Evolutionary conservation across 1,139 yeast species (phyloP).

Genomic region (Candida sp.): DNA sequence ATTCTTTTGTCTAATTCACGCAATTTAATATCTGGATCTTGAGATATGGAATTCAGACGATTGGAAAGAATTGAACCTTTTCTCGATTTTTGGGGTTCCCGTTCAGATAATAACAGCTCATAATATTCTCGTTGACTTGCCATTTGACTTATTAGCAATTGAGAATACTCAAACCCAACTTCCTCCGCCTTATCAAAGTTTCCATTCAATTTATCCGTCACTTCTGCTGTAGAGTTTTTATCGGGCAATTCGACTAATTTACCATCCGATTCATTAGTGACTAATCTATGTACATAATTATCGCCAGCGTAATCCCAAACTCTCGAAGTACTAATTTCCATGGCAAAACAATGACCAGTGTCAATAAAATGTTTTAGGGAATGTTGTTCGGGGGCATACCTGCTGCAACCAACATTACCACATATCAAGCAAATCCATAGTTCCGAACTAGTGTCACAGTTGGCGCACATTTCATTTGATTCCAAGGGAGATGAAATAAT

Average conservation of each 20-base stretch:
- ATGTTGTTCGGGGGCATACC: slow-evolving; percentile 80
- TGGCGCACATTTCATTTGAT: slow-evolving; percentile 35
- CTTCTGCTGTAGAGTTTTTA: slow-evolving; percentile 14
- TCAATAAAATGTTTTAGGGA: slow-evolving; percentile 77
- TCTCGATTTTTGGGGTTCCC: slow-evolving; percentile 23
- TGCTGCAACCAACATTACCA: slow-evolving; percentile 46
- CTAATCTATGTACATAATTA: slow-evolving; percentile 81
- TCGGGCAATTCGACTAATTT: slow-evolving; percentile 70
- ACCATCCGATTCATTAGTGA: slow-evolving; percentile 85
- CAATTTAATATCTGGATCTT: slow-evolving; percentile 32
- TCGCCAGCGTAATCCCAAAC: slow-evolving; percentile 98
- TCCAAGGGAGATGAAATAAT: slow-evolving; percentile 9
- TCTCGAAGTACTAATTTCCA: slow-evolving; percentile 81
- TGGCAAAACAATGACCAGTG: slow-evolving; percentile 87
- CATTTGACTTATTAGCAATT: slow-evolving; percentile 71
- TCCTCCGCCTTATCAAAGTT: slow-evolving; percentile 39
- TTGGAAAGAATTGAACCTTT: slow-evolving; percentile 14
- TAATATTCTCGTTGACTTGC: slow-evolving; percentile 90
- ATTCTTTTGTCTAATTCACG: slow-evolving; percentile 24
- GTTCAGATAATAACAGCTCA: slow-evolving; percentile 55
- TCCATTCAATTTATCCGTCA: slow-evolving; percentile 7
- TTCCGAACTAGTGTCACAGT: slow-evolving; percentile 27
- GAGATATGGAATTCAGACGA: slow-evolving; percentile 2
- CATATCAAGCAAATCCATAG: slow-evolving; percentile 47
- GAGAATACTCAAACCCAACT: slow-evolving; percentile 77